Conservation (phyloP, 176 grass and related monocot genomes). For the maize (Zea mays) region Zm-B73-REFERENCE-NAM-5.0 NC_050105.1:38314501-38315000, state of each 20-base stretch:
- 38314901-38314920: not conserved
- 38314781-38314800: not conserved
- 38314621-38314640: not conserved
- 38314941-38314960: not conserved
- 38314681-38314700: not conserved
- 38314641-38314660: not conserved
- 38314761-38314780: not conserved
- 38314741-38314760: not conserved
- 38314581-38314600: not conserved
- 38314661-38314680: not conserved
- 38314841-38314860: not conserved
- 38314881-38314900: conserved; percentile 2
- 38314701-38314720: not conserved
- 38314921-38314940: not conserved
- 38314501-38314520: not conserved
- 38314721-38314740: not conserved
- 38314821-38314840: not conserved
- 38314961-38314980: not conserved
- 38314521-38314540: not conserved
- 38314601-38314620: not conserved
- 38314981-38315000: not conserved
- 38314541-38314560: conserved; percentile 10
- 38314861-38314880: not conserved
- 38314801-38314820: not conserved
- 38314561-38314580: conserved; percentile 1